Base-by-base conservation (phyloP, 106 monocot genomes). In the Posidonia australis region DNA sequence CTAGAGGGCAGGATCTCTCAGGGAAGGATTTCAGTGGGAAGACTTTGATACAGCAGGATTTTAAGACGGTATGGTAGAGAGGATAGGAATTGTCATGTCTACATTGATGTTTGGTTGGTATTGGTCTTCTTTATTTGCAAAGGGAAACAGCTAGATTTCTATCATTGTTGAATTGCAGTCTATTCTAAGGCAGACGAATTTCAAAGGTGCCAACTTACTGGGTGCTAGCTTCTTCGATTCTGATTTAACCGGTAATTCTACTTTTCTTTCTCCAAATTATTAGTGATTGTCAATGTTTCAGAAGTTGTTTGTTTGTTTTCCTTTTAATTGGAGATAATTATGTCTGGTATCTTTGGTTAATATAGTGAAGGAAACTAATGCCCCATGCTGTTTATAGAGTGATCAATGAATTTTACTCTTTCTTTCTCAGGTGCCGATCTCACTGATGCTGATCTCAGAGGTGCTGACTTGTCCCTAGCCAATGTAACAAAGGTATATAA, bases 151-250 rank as follows among this genome's bases (percentile, higher is more conserved):
- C 36, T 36, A 36, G 7, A 36, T 36, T 36, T 36, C 36, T 36
- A 7, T 2, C 36, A 36, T 36, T n/a, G n/a, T 36, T 36, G 36
- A 36, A 36, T 36, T 20, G 78, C 74, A 96, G 94, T 90, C 90
- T 9, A 90, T 96, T 46, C 72, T 96, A 46, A 63, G 94, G 72
- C 94, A 96, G 67, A 82, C 90, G 12, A 90, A 87, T 74, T 96
- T 96, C 74, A 90, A 75, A 78, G 94, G 94, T n/a, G 90, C 94
- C 2, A 96, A 86, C 41, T 54, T 90, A 57, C 46, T 90, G 44
- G 94, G 87, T 27, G 94, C 94, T 1, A 96, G 94, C 72, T 90
- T 96, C 82, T 96, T 96, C 59, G 94, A 96, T 84, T 81, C 94
- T 0, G 94, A 96, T 66, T 66, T 96, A 57, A 96, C 94, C 24